A percentile compares a stretch with the other conserved stretches of the same genome.
These are phyloP conservation scores for Suillus placidus DNA, from an alignment of 768 basidiomycete species.

Conservation along the genomic window DNA sequence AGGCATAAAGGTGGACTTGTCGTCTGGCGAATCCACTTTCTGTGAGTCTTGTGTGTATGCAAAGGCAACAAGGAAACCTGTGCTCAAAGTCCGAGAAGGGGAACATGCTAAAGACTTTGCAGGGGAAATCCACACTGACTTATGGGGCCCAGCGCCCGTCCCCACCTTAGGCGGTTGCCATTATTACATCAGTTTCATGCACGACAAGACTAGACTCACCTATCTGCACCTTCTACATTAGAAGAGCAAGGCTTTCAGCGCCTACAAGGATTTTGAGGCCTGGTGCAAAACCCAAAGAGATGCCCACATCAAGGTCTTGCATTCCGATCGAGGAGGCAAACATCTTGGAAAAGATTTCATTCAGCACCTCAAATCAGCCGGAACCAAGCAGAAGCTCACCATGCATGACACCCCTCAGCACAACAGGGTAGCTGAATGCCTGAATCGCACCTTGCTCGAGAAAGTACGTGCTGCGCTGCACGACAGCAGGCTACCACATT, in stretches of 20 bases:
- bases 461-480: conserved; percentile 30
- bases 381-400: conserved; percentile 19
- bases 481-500: conserved; percentile 21
- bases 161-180: not conserved
- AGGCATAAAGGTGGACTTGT: conserved; percentile 28
- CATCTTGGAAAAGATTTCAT: not conserved
- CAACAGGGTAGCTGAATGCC: conserved; percentile 32
- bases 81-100: conserved; percentile 21
- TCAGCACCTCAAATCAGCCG: not conserved
- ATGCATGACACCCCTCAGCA: no score
- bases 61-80: conserved; percentile 27
- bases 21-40: conserved; percentile 18
- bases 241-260: conserved; percentile 15
- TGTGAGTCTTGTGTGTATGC: conserved; percentile 31
- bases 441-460: conserved; percentile 30
- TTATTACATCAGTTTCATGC: conserved; percentile 17
- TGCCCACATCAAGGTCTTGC: not conserved
- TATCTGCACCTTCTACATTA: conserved; percentile 1
- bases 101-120: not conserved
- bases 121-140: conserved; percentile 8
- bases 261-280: conserved; percentile 15
- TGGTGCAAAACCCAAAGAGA: conserved; percentile 8
- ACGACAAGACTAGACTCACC: conserved; percentile 6
- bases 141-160: conserved; percentile 12
- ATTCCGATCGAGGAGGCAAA: not conserved